These are phyloP conservation scores for Xenosphaeropsis pyriputrescens DNA, from an alignment of 2,329 filamentous ascomycete genomes.

Conservation along the genomic window DNA sequence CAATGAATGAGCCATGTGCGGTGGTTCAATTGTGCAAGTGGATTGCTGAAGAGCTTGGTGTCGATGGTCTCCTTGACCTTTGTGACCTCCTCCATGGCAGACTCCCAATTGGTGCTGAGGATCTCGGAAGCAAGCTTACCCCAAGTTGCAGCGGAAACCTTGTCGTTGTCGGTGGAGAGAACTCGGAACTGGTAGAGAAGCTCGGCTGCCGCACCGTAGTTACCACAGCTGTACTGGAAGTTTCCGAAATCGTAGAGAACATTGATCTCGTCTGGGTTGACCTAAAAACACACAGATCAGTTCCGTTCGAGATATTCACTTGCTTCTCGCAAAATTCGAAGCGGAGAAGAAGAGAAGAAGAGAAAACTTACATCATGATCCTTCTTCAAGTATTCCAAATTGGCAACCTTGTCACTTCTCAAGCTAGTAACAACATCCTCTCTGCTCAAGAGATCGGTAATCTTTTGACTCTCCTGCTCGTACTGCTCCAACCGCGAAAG, in stretches of 20 bases:
- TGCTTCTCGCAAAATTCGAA: not conserved
- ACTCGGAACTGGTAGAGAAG: constrained; percentile 96
- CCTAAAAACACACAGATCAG: constrained; percentile 25
- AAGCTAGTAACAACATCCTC: constrained; percentile 85
- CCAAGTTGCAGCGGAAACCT: constrained; percentile 91
- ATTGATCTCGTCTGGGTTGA: constrained; percentile 91
- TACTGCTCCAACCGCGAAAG: constrained; percentile 69
- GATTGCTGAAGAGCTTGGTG: constrained; percentile 89
- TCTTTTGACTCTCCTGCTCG: constrained; percentile 78
- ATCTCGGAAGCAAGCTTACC: constrained; percentile 96
- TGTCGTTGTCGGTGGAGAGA: constrained; percentile 95
- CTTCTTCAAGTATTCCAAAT: constrained; percentile 96
- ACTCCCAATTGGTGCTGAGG: constrained; percentile 88
- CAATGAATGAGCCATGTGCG: constrained; percentile 97
- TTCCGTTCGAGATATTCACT: not conserved
- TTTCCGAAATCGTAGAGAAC: constrained; percentile 90
- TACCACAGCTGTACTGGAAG: constrained; percentile 95
- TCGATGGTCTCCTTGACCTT: constrained; percentile 91
- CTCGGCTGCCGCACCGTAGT: constrained; percentile 81
- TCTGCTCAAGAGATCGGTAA: constrained; percentile 72
- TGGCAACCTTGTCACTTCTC: constrained; percentile 93
- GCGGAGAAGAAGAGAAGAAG: not conserved
- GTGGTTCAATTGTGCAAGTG: constrained; percentile 87
- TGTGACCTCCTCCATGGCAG: constrained; percentile 75
- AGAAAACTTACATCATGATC: constrained; percentile 61